Base-by-base conservation (phyloP, 2,329 filamentous ascomycete species). In the Beauveria asiatica region DNA sequence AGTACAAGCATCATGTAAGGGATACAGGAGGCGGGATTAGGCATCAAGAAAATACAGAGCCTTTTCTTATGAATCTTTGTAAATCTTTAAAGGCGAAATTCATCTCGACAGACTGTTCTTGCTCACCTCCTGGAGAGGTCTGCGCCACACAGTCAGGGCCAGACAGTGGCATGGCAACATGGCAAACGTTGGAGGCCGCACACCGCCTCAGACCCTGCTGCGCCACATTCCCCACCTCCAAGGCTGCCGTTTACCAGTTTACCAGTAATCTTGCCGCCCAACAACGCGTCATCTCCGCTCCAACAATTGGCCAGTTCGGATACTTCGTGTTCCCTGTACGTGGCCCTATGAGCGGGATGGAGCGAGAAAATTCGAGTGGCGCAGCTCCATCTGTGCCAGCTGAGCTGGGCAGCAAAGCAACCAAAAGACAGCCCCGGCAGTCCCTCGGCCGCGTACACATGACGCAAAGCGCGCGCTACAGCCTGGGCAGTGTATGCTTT, bases 311-410 rank as follows among this genome's bases (percentile, higher is more conserved):
- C 46, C 37, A 44, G 33, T 17, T 51, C 56, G 56, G 42, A 44
- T 23, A 45, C 45, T 10, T 41, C 48, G 48, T 19, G 48, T 42
- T 21, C 46, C 48, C 25, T 59, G 33, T 37, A 37, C 56, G 48
- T 27, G 56, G 46, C 56, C 56, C 48, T 52, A 17, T 33, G 56
- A 42, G 25, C 46, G 56, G 45, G 39, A 59, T 51, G 56, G 33
- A 49, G 48, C 56, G 48, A 45, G 56, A 58, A 51, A 23, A 44
- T 51, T 44, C 56, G 17, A 44, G 46, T 58, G 56, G 56, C 48
- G 56, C 56, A 58, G 56, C 33, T 19, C 25, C 6, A 8, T 37
- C 7, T 45, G 17, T 49, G 7, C 25, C 56, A 59, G 56, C 56
- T 59, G 48, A 59, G 48, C 23, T 58, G 37, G 55, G 25, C 39